Percentiles rank a stretch among this genome's conserved stretches.
These are phyloP conservation scores for Huntiella bhutanensis DNA, from an alignment of 2,329 filamentous ascomycete genomes.

Conservation along the genomic window DNA sequence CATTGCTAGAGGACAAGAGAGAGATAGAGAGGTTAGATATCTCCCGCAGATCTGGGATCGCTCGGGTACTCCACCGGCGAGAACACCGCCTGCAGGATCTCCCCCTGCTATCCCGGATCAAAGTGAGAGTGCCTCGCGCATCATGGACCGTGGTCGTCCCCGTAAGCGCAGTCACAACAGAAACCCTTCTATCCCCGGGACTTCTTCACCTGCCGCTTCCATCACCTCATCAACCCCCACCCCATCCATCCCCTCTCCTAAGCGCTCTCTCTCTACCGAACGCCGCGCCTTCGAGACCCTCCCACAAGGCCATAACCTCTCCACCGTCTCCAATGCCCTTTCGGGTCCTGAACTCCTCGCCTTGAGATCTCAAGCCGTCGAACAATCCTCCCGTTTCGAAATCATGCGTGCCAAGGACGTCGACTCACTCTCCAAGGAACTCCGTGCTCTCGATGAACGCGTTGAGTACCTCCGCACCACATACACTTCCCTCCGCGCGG, in stretches of 20 bases:
- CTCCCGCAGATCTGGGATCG: constrained; percentile 1
- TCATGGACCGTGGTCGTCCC: constrained; percentile 43
- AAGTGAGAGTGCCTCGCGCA: constrained; percentile 37
- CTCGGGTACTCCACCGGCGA: constrained; percentile 1
- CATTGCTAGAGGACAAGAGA: background rate
- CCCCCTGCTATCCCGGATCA: constrained; percentile 18
- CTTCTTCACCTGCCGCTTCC: constrained; percentile 11
- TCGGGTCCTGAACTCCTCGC: constrained; percentile 28
- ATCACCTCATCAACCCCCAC: constrained; percentile 13
- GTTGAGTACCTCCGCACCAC: constrained; percentile 63
- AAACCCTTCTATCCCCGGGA: constrained; percentile 17
- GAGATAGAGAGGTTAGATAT: background rate
- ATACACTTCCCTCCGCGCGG: constrained; percentile 55
- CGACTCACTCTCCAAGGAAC: constrained; percentile 50
- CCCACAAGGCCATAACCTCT: constrained; percentile 36
- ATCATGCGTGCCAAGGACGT: constrained; percentile 44
- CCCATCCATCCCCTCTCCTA: constrained; percentile 20
- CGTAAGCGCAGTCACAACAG: constrained; percentile 30
- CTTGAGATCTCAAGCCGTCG: constrained; percentile 40
- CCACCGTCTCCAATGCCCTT: constrained; percentile 31
- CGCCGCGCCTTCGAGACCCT: constrained; percentile 39
- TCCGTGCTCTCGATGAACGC: constrained; percentile 56
- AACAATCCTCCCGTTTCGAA: constrained; percentile 44
- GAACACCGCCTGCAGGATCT: background rate
- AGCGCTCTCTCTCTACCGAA: constrained; percentile 31